Base-by-base conservation (phyloP, 352 stramenopile species). In the Pythium biforme region DNA sequence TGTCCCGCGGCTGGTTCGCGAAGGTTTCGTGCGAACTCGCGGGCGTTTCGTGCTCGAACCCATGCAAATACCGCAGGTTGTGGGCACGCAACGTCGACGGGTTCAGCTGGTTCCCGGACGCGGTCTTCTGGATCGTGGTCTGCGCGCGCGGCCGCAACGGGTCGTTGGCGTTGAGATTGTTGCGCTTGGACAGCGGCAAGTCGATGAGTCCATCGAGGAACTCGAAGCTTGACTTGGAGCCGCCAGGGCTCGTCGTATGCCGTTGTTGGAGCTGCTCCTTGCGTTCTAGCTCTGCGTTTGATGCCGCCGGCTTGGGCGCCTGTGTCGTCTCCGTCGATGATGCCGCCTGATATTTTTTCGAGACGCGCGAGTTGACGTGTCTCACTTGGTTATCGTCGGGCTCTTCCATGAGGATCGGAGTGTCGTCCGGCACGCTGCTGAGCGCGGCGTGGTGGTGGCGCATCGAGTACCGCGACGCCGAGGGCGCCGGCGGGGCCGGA, bases 191-290 rank as follows among this genome's bases (percentile, higher is more conserved):
- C 8, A 51, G 5, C 27, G 62, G 62, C 25, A 63, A 15, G 14
- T 59, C 62, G 14, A 69, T 62, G 23, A 69, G 26, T 11, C 48
- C 62, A 37, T 69, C 62, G 4, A 69, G 54, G 31, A 57, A 69
- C 17, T 69, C 62, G 41, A 59, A 69, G 46, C 62, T 63, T 4
- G 54, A 59, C 17, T 55, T 69, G 22, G 50, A 64, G 5, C 46
- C 31, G 7, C 27, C 46, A 0, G 33, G 31, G 19, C 41, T 60
- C 14, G 41, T 19, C 27, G 48, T 41, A 3, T 54, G 49, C 15
- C 33, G 31, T 20, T 27, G 31, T 22, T 29, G 56, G 19, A 25
- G 33, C 17, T 26, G 53, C 57, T 49, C 14, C 19, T 55, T 55
- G 14, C 12, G 27, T 27, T 46, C 41, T 0, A 22, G 43, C 4